These are phyloP conservation scores for Physocladia obscura DNA, from an alignment of 192 early-diverging fungal species.

Conservation along the genomic window DNA sequence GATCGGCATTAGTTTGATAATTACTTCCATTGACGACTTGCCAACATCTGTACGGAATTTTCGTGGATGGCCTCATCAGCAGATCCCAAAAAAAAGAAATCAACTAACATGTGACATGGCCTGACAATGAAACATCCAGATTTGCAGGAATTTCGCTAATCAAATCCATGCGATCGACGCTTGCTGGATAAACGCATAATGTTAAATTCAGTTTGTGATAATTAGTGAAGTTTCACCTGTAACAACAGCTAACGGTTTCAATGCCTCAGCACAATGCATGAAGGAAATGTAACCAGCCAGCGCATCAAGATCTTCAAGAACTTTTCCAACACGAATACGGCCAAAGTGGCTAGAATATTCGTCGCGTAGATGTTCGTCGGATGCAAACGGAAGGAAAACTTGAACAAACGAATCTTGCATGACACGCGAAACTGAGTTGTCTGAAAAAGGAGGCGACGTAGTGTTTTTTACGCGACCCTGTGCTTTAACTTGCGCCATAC, in stretches of 20 bases:
- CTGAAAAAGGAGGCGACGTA: background rate
- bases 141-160: slow-evolving; percentile 60
- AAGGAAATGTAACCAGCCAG: slow-evolving; percentile 79
- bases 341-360: slow-evolving; percentile 80
- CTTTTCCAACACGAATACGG: slow-evolving; percentile 73
- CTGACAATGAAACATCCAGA: slow-evolving; percentile 71
- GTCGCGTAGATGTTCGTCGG: slow-evolving; percentile 72
- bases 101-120: slow-evolving; percentile 67
- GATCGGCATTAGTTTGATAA: slow-evolving; percentile 32
- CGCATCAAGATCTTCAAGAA: slow-evolving; percentile 81
- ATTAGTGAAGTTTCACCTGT: slow-evolving; percentile 47
- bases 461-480: background rate
- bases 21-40: slow-evolving; percentile 81
- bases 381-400: slow-evolving; percentile 74
- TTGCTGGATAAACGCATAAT: no score
- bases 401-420: slow-evolving; percentile 66
- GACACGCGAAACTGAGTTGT: no score
- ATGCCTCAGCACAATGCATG: slow-evolving; percentile 65
- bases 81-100: background rate
- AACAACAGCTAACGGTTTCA: slow-evolving; percentile 68
- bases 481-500: background rate
- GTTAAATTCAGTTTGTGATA: background rate
- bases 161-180: slow-evolving; percentile 85
- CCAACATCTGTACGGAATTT: slow-evolving; percentile 56
- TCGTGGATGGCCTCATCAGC: no score